Base-by-base conservation (phyloP, 2,329 filamentous ascomycete species). In the Talaromyces rugulosus region DNA sequence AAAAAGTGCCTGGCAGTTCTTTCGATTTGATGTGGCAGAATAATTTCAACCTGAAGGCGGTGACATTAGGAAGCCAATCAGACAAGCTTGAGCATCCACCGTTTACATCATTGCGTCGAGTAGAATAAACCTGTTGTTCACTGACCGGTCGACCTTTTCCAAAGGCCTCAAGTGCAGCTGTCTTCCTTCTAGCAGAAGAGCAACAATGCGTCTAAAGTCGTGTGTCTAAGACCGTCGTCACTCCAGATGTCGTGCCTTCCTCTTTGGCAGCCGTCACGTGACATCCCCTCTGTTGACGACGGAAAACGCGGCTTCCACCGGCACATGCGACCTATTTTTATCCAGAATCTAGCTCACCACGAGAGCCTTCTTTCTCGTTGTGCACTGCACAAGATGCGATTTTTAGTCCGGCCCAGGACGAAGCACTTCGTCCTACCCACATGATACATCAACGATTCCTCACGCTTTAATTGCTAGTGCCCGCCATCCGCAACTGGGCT, bases 1-100 rank as follows among this genome's bases (percentile, higher is more conserved):
- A 16, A 50, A n/a, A 23, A 4, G 4, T 3, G 11, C 33, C 52
- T 50, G 9, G 40, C 23, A 14, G 28, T 31, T 28, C 36, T 44
- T 23, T 58, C 56, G 12, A 53, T 59, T 33, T 42, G 28, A n/a
- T 33, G 11, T 34, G 62, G 60, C 62, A 64, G 52, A 64, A 64
- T 64, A 62, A 64, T 59, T 62, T 62, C 62, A 30, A 56, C 36
- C 12, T 5, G 12, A 65, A 64, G 61, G 69, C 69, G 69, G 69
- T 69, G 58, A 30, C 23, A 16, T 12, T 2, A 12, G 16, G 14
- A 2, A 18, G 5, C 50, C 50, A 53, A 53, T 53, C 27, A 53
- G 27, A 53, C 3, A 9, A 47, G n/a, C 18, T 47, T 23, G 1
- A 47, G 18, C 44, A 11, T 23, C 44, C n/a, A 27, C 8, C 18